Evolutionary conservation across 805 yeast genomes (phyloP).

Genomic region (Candida chilensis): DNA sequence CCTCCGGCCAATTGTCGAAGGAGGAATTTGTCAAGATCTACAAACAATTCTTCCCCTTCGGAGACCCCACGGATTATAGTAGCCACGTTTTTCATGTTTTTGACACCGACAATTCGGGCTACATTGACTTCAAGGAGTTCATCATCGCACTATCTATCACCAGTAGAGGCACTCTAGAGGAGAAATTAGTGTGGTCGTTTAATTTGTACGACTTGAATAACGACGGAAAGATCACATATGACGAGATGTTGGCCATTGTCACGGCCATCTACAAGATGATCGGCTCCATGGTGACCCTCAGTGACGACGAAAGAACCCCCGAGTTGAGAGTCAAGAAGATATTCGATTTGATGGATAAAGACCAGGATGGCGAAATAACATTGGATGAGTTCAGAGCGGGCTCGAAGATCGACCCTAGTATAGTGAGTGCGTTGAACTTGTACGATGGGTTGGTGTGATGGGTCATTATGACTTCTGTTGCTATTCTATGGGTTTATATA

Average conservation of each 20-base stretch:
- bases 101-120: constrained; percentile 72
- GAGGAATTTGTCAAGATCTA: constrained; percentile 88
- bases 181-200: constrained; percentile 86
- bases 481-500: no score
- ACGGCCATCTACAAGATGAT: constrained; percentile 89
- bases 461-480: no score
- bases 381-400: constrained; percentile 80
- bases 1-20: constrained; percentile 77
- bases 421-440: constrained; percentile 65
- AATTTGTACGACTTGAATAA: constrained; percentile 76
- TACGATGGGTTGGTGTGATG: constrained; percentile 69
- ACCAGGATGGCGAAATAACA: constrained; percentile 60
- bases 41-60: constrained; percentile 96
- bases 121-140: constrained; percentile 87
- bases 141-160: constrained; percentile 82
- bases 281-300: constrained; percentile 84
- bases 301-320: constrained; percentile 88
- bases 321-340: constrained; percentile 79
- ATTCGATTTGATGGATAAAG: constrained; percentile 65
- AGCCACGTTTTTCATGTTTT: constrained; percentile 82
- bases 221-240: constrained; percentile 66
- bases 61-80: constrained; percentile 90
- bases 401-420: constrained; percentile 69
- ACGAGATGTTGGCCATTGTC: constrained; percentile 74
- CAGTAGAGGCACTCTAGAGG: constrained; percentile 76